phyloP scores from a whole-genome alignment of 164 flowering plant species.

The Taxillus chinensis region DNA sequence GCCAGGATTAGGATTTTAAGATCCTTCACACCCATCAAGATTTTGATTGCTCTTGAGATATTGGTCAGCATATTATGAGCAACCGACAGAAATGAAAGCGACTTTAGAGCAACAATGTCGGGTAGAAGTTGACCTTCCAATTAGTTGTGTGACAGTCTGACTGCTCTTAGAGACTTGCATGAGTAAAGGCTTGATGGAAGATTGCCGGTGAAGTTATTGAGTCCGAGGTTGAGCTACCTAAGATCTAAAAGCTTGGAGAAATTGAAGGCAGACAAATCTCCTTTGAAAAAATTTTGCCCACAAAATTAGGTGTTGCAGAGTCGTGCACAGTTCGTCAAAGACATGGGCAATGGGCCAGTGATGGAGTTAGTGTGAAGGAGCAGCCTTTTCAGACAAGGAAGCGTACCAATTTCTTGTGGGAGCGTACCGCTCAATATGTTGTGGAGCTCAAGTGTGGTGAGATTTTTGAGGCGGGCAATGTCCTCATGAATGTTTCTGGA shows the following conservation, averaged over 20 bases:
- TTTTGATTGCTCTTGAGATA: constrained; percentile 29
- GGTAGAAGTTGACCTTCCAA: not conserved
- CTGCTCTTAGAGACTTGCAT: not conserved
- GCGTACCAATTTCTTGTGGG: too few species aligned
- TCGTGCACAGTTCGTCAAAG: too few species aligned
- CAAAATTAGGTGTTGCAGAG: constrained; percentile 18
- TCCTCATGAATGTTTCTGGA: too few species aligned
- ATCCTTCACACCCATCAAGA: constrained; percentile 28
- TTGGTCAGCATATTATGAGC: constrained; percentile 40
- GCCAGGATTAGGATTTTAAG: constrained; percentile 35
- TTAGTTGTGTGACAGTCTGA: not conserved
- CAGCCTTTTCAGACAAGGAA: too few species aligned
- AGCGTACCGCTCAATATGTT: too few species aligned
- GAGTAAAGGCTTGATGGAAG: not conserved
- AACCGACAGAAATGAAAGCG: constrained; percentile 46
- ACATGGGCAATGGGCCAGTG: too few species aligned
- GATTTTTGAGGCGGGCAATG: too few species aligned
- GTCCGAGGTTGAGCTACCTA: constrained; percentile 26
- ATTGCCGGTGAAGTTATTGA: not conserved
- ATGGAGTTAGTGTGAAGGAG: too few species aligned
- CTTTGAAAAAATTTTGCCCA: not conserved
- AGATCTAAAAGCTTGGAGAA: constrained; percentile 32
- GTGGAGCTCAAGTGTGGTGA: too few species aligned
- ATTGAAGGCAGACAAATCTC: not conserved
- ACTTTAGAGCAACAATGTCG: constrained; percentile 13